Conservation (phyloP, 2,329 filamentous ascomycete genomes). For the Madurella fahalii region DNA sequence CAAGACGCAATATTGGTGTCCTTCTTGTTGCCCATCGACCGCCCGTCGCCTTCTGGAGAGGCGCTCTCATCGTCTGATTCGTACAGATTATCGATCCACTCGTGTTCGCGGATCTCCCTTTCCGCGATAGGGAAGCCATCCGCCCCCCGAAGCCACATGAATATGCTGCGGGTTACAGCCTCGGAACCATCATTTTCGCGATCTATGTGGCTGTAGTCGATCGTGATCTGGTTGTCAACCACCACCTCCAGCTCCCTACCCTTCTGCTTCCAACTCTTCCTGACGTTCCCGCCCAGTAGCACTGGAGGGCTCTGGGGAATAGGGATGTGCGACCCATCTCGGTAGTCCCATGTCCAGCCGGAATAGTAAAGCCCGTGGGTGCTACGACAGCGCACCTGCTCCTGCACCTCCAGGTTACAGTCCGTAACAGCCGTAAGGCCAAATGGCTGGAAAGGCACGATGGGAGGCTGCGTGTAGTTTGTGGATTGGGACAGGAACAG, state of each 20-base stretch:
- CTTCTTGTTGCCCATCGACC: background rate
- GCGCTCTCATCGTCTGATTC: slow-evolving; percentile 10
- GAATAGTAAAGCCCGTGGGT: background rate
- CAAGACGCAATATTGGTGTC: background rate
- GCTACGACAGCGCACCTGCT: background rate
- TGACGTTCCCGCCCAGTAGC: no score
- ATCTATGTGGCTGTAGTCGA: background rate
- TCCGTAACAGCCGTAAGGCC: background rate
- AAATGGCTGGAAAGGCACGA: background rate
- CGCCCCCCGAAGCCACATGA: slow-evolving; percentile 1
- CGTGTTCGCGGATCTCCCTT: slow-evolving; percentile 11
- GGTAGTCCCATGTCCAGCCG: background rate
- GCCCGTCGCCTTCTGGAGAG: slow-evolving; percentile 2
- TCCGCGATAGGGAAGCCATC: slow-evolving; percentile 5
- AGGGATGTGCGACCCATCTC: no score
- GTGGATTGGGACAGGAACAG: background rate
- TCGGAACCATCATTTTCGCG: background rate
- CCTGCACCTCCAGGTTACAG: background rate
- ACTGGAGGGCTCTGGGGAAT: no score
- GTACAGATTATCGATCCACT: slow-evolving; percentile 10
- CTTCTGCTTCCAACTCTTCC: background rate
- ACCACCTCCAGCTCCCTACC: background rate
- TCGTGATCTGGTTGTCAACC: background rate
- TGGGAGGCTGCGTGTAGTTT: background rate
- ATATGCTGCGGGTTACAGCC: background rate